phyloP scores from a whole-genome alignment of 1,139 yeast species.

The Pichia sp. region DNA sequence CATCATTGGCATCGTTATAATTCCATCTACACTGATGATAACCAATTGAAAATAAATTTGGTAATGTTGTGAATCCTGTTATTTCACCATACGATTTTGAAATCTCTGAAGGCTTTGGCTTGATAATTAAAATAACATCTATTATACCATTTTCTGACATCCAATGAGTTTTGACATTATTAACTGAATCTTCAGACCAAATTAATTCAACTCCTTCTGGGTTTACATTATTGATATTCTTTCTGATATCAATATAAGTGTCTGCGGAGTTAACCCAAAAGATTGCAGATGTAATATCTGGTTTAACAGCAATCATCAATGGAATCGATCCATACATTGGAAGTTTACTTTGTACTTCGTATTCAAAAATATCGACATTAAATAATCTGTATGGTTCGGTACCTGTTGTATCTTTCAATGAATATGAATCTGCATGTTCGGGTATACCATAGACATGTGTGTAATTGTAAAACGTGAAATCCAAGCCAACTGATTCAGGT shows the following conservation, averaged over 20 bases:
- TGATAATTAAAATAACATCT: conserved; percentile 68
- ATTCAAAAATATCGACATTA: conserved; percentile 93
- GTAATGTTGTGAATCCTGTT: conserved; percentile 75
- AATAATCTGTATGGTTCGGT: conserved; percentile 72
- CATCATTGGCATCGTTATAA: conserved; percentile 82
- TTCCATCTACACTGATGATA: conserved; percentile 98
- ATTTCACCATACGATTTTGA: conserved; percentile 57
- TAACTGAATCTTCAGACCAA: conserved; percentile 3
- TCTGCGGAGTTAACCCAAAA: conserved; percentile 95
- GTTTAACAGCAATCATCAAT: conserved; percentile 63
- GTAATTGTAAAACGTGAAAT: conserved; percentile 57
- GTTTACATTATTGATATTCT: conserved; percentile 16
- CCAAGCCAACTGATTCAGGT: conserved; percentile 84
- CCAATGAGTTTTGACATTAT: conserved; percentile 64
- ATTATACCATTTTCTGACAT: conserved; percentile 84
- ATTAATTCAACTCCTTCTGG: conserved; percentile 11
- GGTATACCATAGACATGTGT: conserved; percentile 83
- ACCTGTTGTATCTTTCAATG: conserved; percentile 59
- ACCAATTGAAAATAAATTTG: conserved; percentile 74
- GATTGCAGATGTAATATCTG: conserved; percentile 58
- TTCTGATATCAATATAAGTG: conserved; percentile 72
- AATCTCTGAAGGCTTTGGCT: conserved; percentile 53
- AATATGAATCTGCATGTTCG: conserved; percentile 82
- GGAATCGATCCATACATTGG: conserved; percentile 98
- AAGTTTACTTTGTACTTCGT: conserved; percentile 69